Base-by-base conservation (phyloP, 192 early-diverging fungal genomes). In the Chytriomyces confervae region DNA sequence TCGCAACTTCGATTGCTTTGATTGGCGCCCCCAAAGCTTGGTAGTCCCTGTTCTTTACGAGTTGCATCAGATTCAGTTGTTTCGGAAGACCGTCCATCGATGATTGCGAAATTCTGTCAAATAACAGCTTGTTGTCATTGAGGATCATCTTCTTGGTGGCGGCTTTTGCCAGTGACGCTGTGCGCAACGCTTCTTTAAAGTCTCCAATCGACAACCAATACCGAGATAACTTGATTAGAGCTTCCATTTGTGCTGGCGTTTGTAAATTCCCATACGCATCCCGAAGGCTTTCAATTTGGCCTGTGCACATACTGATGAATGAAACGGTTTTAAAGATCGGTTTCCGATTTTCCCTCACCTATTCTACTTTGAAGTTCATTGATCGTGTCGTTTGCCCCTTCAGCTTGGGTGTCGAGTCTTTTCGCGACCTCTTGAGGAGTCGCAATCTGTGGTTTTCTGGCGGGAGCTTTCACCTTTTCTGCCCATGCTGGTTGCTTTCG, bases 401-500 rank as follows among this genome's bases (percentile, higher is more conserved):
- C 74, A 24, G 74, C 74, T 9, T 29, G 16, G 29, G 13, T 18
- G 10, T 47, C 74, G 6, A 76, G 9, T 10, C 3, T 18, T 66
- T 50, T 64, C 5, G 64, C 74, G 20, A 13, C 63, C 0, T 20
- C 49, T 9, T 20, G 48, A 18, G 62, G 50, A 18, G 74, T 47
- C 18, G 51, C 24, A 13, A 18, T 24, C 50, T 66, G 49, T 3
- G 63, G 61, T 48, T 76, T 76, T 10, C 11, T 16, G 9, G 16
- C 63, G 7, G 74, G 74, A 64, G 66, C 44, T 20, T 57, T 47
- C 50, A 66, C 48, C 50, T 29, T 50, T 45, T 44, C 10, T 9
- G 74, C 74, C 74, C 74, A 76, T 45, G 74, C 74, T n/a, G 74
- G 74, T 53, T 66, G 74, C 36, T 76, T 76, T 63, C 74, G 9